Evolutionary conservation across 306 rosid genomes (phyloP).

Genomic region (Gleditsia sinensis): DNA sequence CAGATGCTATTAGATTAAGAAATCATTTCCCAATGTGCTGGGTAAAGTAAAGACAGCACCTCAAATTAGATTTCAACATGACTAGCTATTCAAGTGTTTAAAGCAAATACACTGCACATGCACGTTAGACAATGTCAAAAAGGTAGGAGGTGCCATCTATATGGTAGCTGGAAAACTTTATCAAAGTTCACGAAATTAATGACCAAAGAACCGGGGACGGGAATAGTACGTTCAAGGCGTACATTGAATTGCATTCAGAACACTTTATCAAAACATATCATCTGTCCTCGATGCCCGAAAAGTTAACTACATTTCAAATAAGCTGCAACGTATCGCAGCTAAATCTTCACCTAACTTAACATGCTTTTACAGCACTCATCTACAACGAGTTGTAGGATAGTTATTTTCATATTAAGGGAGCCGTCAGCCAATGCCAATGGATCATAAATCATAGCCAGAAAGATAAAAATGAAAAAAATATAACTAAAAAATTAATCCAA

Average conservation of each 20-base stretch:
- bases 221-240: not conserved
- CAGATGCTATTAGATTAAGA: not conserved
- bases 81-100: not conserved
- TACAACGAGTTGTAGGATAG: not conserved
- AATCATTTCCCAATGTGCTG: not conserved
- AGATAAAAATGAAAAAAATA: not conserved
- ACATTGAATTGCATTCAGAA: not conserved
- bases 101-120: not conserved
- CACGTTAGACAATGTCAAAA: not conserved
- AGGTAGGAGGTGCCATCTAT: not conserved
- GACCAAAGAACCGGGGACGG: not conserved
- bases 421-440: not conserved
- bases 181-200: not conserved
- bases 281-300: conserved; percentile 2
- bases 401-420: not conserved
- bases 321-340: conserved; percentile 35
- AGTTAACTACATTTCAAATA: not conserved
- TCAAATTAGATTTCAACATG: not conserved
- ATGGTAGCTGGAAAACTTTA: not conserved
- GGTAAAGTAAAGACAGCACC: not conserved
- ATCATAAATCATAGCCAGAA: not conserved
- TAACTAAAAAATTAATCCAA: conserved; percentile 22
- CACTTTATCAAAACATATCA: not conserved
- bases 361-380: not conserved
- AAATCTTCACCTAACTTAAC: conserved; percentile 33